phyloP scores from a whole-genome alignment of 441 rosid genomes.

The Adansonia rubrostipa region DNA sequence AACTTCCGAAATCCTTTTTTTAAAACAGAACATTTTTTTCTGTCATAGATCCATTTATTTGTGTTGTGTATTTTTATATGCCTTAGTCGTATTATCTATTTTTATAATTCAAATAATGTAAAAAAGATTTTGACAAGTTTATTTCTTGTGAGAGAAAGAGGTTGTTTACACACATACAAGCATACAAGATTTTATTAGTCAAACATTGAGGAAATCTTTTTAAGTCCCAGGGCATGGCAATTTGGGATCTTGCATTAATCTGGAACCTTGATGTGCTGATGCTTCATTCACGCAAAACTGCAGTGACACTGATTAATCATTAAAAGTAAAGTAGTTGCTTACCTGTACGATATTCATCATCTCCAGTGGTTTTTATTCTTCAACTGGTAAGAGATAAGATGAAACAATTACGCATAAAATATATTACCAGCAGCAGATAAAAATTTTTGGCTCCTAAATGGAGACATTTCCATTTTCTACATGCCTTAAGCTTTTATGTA shows the following conservation, averaged over 20 bases:
- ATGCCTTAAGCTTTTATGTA: background rate
- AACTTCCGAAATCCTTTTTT: too few species aligned
- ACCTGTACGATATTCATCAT: constrained; percentile 17
- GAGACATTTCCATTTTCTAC: constrained; percentile 8
- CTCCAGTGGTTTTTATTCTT: constrained; percentile 23
- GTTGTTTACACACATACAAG: constrained; percentile 32
- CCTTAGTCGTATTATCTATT: too few species aligned
- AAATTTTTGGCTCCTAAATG: background rate
- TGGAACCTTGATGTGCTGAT: constrained; percentile 21
- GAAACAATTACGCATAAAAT: background rate
- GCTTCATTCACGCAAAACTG: constrained; percentile 25
- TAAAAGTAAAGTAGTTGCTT: constrained; percentile 10
- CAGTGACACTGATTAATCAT: constrained; percentile 29
- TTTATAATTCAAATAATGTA: too few species aligned
- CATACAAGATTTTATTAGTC: constrained; percentile 27
- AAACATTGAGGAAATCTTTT: constrained; percentile 7
- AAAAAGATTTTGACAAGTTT: too few species aligned
- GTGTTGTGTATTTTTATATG: too few species aligned
- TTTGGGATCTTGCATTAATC: constrained; percentile 29
- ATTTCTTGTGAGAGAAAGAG: too few species aligned
- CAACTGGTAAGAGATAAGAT: constrained; percentile 24
- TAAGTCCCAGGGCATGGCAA: constrained; percentile 21
- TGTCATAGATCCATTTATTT: too few species aligned
- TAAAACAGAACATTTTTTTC: too few species aligned
- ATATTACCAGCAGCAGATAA: too few species aligned